Evolutionary conservation across 2,329 filamentous ascomycete genomes (phyloP).

Genomic region (Paracoccidioides lutzii): DNA sequence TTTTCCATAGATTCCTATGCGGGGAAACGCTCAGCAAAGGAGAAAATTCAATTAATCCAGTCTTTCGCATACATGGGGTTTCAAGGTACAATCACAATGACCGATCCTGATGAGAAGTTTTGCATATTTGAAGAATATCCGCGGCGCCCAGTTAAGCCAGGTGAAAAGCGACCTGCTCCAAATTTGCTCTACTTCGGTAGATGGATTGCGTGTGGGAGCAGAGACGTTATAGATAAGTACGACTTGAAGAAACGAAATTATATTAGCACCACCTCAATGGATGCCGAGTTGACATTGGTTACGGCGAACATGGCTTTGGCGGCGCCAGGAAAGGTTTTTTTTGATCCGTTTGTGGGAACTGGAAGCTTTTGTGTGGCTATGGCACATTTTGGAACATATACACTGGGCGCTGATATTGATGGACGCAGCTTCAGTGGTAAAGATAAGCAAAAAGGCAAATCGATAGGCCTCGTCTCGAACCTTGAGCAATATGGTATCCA

Average conservation of each 20-base stretch:
- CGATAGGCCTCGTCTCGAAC: slow-evolving; percentile 48
- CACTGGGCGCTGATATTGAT: slow-evolving; percentile 86
- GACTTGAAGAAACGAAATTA: slow-evolving; percentile 89
- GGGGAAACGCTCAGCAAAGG: slow-evolving; percentile 50
- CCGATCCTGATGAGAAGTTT: slow-evolving; percentile 59
- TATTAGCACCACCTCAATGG: slow-evolving; percentile 95
- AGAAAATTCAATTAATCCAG: slow-evolving; percentile 66
- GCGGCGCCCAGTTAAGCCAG: slow-evolving; percentile 4
- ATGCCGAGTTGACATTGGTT: slow-evolving; percentile 79
- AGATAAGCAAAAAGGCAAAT: slow-evolving; percentile 34
- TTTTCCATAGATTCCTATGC: slow-evolving; percentile 77
- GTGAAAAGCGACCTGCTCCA: slow-evolving; percentile 38
- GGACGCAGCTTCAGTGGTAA: slow-evolving; percentile 64
- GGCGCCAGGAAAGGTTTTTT: slow-evolving; percentile 70
- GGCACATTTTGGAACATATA: slow-evolving; percentile 74
- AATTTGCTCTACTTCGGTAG: slow-evolving; percentile 59
- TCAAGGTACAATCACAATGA: slow-evolving; percentile 64
- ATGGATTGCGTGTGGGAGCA: slow-evolving; percentile 51
- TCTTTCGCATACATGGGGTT: slow-evolving; percentile 68
- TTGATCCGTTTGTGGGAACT: slow-evolving; percentile 91
- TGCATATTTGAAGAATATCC: slow-evolving; percentile 59
- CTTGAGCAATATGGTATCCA: slow-evolving; percentile 70
- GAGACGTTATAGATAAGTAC: slow-evolving; percentile 58
- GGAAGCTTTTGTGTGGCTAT: slow-evolving; percentile 85
- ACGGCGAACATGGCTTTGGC: slow-evolving; percentile 85